Base-by-base conservation (phyloP, 1,284 basidiomycete genomes). In the Boletus sp. region DNA sequence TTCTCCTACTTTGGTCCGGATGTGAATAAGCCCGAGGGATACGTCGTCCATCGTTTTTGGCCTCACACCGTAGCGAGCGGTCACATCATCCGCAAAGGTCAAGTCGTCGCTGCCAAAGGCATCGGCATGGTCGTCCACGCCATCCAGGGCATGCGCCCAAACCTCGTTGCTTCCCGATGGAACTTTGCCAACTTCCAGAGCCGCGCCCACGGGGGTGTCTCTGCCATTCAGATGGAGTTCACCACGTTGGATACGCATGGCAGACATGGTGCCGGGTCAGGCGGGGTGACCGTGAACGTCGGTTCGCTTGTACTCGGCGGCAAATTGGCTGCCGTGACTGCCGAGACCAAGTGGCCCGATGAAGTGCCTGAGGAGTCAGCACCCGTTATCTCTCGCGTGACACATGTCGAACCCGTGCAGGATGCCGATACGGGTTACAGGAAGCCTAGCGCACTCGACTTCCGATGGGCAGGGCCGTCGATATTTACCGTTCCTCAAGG, bases 81-180 rank as follows among this genome's bases (percentile, higher is more conserved):
- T 1, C 82, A 86, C 63, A 73, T 98, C 70, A 83, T 94, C 57
- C 73, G 82, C 64, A 82, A 88, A 49, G 95, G 94, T 39, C 76
- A 83, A 54, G 86, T 89, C 18, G 76, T 84, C 58, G 72, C 84
- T 42, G 80, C 88, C 44, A 79, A 84, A 39, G 95, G 93, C 44
- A 80, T 86, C n/a, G 96, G 92, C 41, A 92, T 95, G 87, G 91
- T 98, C 71, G 84, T 97, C 24, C 93, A 97, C 74, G 96, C 97
- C 31, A 96, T 99, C 73, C 97, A 99, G 75, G 96, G 96, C 68
- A 98, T 99, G 94, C 86, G 95, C 12, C 94, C 96, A 55, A 94
- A 99, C 75, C 83, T 95, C 56, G 86, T 98, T 62, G 97, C 97
- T 5, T 80, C 92, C 18, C 80, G 88, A 24, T 99, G 97, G 97